Base-by-base conservation (phyloP, 306 rosid genomes). In the Cicer yamashitae region DNA sequence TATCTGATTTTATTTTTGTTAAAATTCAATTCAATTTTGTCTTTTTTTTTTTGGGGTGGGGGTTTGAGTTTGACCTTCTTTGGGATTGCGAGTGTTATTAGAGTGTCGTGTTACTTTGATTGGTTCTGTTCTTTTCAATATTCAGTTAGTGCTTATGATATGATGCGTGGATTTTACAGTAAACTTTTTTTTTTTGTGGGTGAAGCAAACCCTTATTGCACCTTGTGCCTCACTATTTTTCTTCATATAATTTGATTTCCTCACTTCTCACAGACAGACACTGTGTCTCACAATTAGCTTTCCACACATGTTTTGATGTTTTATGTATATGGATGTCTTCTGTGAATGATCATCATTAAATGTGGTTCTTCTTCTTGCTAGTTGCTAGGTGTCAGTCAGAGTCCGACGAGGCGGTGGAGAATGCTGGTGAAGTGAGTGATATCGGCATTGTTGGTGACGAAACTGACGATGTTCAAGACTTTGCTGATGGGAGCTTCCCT, bases 381-480 rank as follows among this genome's bases (percentile, higher is more conserved):
- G 70, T 64, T 64, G 70, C 50, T 64, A 40, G 34, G 37, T 64
- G 70, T 9, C 70, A 64, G 10, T 64, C 70, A 64, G 70, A 45
- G 13, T 45, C 50, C 4, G 50, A 64, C 5, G 70, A 63, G 14
- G 69, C 69, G 14, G 69, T 17, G 22, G 47, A 39, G 68, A 37
- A 40, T 40, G 34, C 34, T 15, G 50, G 50, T 9, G 51, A 40
- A 40, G 70, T 41, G 14, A 64, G 8, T 64, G 70, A 64, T 18
- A 64, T 64, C 6, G 70, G 70, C 13, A 41, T 64, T 17, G 70
- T 64, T 64, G 70, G 70, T 64, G 70, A 64, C 3, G 68, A 38
- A 62, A 38, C 47, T 4, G 68, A 63, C 15, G 50, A 64, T 15
- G 37, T 20, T 40, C 70, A 64, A 40, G 70, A 64, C 1, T 64